These are phyloP conservation scores for Trichoderma lentiforme DNA, from an alignment of 2,329 filamentous ascomycete species.

Conservation along the genomic window DNA sequence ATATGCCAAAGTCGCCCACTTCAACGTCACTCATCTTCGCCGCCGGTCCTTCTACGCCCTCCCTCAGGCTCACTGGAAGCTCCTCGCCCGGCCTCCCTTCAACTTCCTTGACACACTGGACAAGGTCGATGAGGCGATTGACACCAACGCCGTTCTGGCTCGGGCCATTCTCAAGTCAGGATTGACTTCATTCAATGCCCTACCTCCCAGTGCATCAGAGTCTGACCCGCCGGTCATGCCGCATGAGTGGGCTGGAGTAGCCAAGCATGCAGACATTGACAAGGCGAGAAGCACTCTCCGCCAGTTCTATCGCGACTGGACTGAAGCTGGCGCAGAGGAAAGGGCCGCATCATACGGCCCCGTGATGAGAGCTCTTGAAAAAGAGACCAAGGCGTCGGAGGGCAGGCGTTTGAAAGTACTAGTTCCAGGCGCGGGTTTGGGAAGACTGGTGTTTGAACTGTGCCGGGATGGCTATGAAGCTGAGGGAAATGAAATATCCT, in stretches of 20 bases:
- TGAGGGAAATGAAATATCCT: conserved; percentile 95
- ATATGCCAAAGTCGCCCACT: conserved; percentile 81
- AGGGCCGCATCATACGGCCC: conserved; percentile 74
- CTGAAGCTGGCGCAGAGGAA: conserved; percentile 69
- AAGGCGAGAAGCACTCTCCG: conserved; percentile 90
- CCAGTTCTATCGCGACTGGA: conserved; percentile 96
- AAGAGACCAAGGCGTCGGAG: conserved; percentile 38
- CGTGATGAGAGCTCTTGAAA: conserved; percentile 62
- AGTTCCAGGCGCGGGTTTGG: conserved; percentile 86
- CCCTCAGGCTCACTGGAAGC: conserved; percentile 76
- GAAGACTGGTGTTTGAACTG: conserved; percentile 84
- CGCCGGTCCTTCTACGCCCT: conserved; percentile 92
- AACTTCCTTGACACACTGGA: conserved; percentile 75
- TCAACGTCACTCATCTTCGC: conserved; percentile 85
- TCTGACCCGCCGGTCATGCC: conserved; percentile 46
- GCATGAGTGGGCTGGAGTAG: conserved; percentile 64
- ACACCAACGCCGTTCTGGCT: conserved; percentile 79
- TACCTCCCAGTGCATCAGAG: conserved; percentile 35
- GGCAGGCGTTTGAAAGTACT: conserved; percentile 61
- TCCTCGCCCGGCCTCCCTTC: conserved; percentile 79
- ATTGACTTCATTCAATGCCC: conserved; percentile 63
- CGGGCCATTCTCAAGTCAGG: conserved; percentile 71
- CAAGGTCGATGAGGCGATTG: conserved; percentile 81
- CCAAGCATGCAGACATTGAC: conserved; percentile 73
- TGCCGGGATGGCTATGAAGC: conserved; percentile 67